These are phyloP conservation scores for Pyrenophora tritici-repentis DNA, from an alignment of 2,329 filamentous ascomycete genomes.

Conservation along the genomic window DNA sequence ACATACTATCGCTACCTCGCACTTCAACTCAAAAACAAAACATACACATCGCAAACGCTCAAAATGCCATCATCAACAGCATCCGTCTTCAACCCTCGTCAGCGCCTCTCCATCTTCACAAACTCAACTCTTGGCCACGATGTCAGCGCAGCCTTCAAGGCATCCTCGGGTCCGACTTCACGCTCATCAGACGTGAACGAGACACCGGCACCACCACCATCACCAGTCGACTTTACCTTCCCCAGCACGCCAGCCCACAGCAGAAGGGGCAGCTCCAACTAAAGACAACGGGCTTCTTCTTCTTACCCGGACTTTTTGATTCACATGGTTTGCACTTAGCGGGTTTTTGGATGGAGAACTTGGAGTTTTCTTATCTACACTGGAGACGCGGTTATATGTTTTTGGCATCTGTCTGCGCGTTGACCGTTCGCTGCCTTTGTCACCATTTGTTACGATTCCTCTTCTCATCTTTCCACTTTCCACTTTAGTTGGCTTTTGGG, in stretches of 20 bases:
- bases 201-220: conserved; percentile 49
- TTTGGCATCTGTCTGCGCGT: too few relatives aligned
- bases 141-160: conserved; percentile 48
- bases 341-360: too few relatives aligned
- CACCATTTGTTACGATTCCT: too few relatives aligned
- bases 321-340: too few relatives aligned
- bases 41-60: conserved; percentile 6
- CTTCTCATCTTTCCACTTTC: too few relatives aligned
- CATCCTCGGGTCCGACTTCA: conserved; percentile 34
- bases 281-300: not conserved
- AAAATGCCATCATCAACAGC: conserved; percentile 38
- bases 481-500: too few relatives aligned
- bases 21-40: not conserved
- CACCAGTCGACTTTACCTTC: conserved; percentile 49
- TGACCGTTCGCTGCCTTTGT: too few relatives aligned
- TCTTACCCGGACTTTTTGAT: too few relatives aligned
- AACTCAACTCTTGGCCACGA: conserved; percentile 49
- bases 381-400: too few relatives aligned
- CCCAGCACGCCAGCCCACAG: conserved; percentile 36
- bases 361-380: too few relatives aligned
- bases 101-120: conserved; percentile 50
- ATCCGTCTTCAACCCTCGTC: conserved; percentile 41
- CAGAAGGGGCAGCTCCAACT: conserved; percentile 8
- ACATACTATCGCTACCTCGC: too few relatives aligned
- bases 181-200: conserved; percentile 41